A percentile compares a stretch with the other conserved stretches of the same genome.
Evolutionary conservation across 2,329 filamentous ascomycete genomes (phyloP).

Genomic region (Ophiostoma pallidulum): DNA sequence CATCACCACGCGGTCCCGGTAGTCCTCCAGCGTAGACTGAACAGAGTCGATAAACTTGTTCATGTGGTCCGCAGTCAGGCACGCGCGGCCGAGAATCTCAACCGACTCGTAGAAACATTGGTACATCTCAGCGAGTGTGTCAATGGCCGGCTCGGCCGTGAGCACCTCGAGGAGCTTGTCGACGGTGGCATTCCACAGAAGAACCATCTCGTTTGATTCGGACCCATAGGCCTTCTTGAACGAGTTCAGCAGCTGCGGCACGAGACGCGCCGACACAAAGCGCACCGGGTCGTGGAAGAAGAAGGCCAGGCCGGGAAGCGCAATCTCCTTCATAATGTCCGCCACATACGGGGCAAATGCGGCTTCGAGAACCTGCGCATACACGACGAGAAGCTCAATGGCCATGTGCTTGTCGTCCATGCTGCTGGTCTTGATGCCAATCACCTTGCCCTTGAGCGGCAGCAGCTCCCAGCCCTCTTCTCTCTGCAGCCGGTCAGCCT

Average conservation of each 20-base stretch:
- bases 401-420: conserved; percentile 99
- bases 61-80: conserved; percentile 71
- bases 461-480: conserved; percentile 98
- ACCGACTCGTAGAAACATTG: conserved; percentile 99
- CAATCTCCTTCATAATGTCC: conserved; percentile 94
- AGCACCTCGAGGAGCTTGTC: conserved; percentile 90
- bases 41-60: conserved; percentile 78
- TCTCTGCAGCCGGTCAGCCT: conserved; percentile 83
- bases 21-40: conserved; percentile 80
- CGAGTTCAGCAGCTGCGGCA: conserved; percentile 84
- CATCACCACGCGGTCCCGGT: conserved; percentile 74
- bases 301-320: conserved; percentile 85
- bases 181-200: conserved; percentile 76
- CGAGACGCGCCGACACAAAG: conserved; percentile 87
- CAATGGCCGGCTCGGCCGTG: conserved; percentile 86
- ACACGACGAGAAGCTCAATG: conserved; percentile 96
- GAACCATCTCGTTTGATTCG: conserved; percentile 67
- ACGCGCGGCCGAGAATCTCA: conserved; percentile 82
- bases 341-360: conserved; percentile 86
- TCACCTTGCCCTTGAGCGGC: conserved; percentile 93
- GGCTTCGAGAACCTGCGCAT: conserved; percentile 89
- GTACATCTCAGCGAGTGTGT: conserved; percentile 97
- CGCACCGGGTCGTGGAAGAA: conserved; percentile 99
- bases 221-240: conserved; percentile 87
- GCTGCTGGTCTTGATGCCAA: conserved; percentile 93